These are phyloP conservation scores for Trichosanthes truncata DNA, from an alignment of 306 rosid genomes.

Conservation along the genomic window DNA sequence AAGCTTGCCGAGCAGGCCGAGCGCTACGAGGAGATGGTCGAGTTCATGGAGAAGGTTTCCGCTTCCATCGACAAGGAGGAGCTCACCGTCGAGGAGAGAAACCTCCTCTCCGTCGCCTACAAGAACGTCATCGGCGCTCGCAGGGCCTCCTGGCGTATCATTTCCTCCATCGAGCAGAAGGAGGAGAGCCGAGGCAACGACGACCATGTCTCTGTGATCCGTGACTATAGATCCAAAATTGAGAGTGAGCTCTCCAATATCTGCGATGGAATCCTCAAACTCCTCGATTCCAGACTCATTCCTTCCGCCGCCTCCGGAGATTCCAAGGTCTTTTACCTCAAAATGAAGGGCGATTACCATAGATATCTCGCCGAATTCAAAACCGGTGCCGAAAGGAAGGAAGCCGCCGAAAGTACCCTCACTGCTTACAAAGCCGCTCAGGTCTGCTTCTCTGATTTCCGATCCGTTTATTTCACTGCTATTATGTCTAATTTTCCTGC, in stretches of 20 bases:
- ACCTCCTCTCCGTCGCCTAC: constrained; percentile 91
- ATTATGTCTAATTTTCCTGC: not conserved
- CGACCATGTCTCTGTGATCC: constrained; percentile 81
- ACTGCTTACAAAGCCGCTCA: constrained; percentile 96
- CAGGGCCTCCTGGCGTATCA: constrained; percentile 94
- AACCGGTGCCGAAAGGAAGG: constrained; percentile 93
- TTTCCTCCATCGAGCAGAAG: constrained; percentile 97
- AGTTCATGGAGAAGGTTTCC: constrained; percentile 98
- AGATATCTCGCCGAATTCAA: constrained; percentile 96
- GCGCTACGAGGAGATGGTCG: constrained; percentile 99
- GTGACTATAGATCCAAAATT: constrained; percentile 96
- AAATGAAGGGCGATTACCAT: constrained; percentile 98
- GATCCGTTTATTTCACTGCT: not conserved
- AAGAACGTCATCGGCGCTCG: constrained; percentile 97
- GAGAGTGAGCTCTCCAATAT: constrained; percentile 84
- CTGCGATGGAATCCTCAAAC: constrained; percentile 96
- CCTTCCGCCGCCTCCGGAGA: constrained; percentile 86
- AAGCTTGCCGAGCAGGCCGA: constrained; percentile 99
- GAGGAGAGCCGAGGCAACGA: constrained; percentile 99
- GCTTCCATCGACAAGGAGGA: constrained; percentile 81
- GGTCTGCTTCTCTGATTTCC: constrained; percentile 24
- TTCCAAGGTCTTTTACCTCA: constrained; percentile 95
- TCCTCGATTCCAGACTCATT: constrained; percentile 86
- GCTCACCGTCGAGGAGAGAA: constrained; percentile 90
- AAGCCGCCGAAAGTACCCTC: constrained; percentile 96